Conservation (phyloP, 1,284 basidiomycete species). For the Ganoderma boninense region DNA sequence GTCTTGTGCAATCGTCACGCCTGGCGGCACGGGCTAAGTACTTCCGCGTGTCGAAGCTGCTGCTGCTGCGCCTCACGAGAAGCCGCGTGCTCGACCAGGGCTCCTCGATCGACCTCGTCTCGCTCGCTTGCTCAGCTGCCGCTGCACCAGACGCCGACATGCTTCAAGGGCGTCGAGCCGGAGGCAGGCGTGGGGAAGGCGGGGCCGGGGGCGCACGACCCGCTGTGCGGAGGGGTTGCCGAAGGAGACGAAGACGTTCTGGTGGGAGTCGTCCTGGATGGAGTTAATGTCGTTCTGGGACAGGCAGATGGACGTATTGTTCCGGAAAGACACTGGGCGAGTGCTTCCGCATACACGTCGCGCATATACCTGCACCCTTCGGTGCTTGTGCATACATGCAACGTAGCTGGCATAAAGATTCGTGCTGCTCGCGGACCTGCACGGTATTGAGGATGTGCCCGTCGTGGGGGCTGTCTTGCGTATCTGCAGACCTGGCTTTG, state of each 20-base stretch:
- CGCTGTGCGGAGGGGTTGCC: conserved; percentile 60
- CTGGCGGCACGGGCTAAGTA: conserved; percentile 96
- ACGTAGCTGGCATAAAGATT: no score
- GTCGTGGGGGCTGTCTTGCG: no score
- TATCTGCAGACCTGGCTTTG: no score
- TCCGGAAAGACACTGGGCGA: conserved; percentile 83
- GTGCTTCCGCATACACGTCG: conserved; percentile 22
- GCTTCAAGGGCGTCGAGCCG: conserved; percentile 72
- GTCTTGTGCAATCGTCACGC: conserved; percentile 80
- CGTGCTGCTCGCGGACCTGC: no score
- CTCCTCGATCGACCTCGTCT: conserved; percentile 90
- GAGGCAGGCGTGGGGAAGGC: conserved; percentile 45
- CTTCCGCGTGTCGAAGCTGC: conserved; percentile 93
- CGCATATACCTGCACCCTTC: no score
- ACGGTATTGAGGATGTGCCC: background rate
- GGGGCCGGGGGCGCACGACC: conserved; percentile 67
- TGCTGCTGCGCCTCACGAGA: conserved; percentile 90
- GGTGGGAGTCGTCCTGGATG: conserved; percentile 91
- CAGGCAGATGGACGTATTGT: conserved; percentile 79
- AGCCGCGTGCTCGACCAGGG: conserved; percentile 97
- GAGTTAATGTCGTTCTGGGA: conserved; percentile 86
- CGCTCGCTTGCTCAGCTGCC: conserved; percentile 92
- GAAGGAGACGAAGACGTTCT: conserved; percentile 64
- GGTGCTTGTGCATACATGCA: no score
- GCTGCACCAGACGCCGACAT: conserved; percentile 89